Conservation (phyloP, 2,329 filamentous ascomycete genomes). For the Aspergillus fischeri region DNA sequence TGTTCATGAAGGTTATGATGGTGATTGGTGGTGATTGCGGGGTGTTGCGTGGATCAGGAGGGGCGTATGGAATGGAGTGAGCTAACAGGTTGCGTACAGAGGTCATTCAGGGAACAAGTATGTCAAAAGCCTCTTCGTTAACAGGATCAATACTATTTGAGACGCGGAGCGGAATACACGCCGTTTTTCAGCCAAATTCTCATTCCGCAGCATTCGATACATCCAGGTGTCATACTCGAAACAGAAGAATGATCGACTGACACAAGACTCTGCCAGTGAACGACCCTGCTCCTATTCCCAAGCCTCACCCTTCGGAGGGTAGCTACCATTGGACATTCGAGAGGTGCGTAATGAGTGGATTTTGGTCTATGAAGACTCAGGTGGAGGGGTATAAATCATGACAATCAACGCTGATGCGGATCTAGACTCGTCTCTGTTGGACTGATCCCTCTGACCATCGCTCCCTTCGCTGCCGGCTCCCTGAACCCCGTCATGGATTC, state of each 20-base stretch:
- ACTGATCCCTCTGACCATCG: conserved; percentile 80
- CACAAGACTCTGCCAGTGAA: conserved; percentile 58
- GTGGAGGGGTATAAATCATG: background rate
- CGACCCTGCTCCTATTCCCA: conserved; percentile 73
- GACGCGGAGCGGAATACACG: background rate
- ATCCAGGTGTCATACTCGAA: background rate
- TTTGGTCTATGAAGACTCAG: background rate
- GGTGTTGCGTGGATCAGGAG: background rate
- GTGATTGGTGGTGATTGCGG: background rate
- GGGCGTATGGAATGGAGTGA: background rate
- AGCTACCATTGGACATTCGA: conserved; percentile 99
- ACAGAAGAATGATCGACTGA: background rate
- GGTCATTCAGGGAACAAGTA: conserved; percentile 71
- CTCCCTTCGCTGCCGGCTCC: conserved; percentile 87
- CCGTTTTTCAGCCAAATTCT: background rate
- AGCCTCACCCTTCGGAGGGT: conserved; percentile 72
- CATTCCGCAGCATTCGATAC: background rate
- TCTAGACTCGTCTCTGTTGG: conserved; percentile 68
- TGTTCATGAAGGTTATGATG: background rate
- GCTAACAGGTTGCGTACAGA: conserved; percentile 56
- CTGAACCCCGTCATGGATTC: conserved; percentile 88
- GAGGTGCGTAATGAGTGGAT: conserved; percentile 44
- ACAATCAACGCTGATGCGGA: conserved; percentile 3
- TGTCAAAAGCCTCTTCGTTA: conserved; percentile 16
- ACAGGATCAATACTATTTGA: background rate